phyloP scores from a whole-genome alignment of 73 alveolate genomes.

The Symbiodinium natans region DNA sequence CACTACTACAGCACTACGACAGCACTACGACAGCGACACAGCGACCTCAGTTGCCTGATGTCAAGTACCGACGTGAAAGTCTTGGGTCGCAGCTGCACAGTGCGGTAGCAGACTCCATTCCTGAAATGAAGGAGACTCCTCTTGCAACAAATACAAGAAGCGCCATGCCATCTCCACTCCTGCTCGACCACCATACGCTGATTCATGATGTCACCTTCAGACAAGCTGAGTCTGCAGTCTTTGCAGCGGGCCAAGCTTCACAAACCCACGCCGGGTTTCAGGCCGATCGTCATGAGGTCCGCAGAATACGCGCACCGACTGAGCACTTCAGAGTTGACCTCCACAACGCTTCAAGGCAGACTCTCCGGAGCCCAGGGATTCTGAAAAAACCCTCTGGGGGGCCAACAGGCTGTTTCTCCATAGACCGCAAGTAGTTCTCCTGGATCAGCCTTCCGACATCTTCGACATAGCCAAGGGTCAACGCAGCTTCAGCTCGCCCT shows the following conservation, averaged over 20 bases:
- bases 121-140: background rate
- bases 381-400: background rate
- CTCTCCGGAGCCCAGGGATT: no score
- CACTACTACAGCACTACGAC: no score
- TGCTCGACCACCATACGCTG: constrained; percentile 55
- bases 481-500: no score
- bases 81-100: constrained; percentile 61
- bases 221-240: no score
- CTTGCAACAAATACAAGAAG: no score
- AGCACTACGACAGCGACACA: no score
- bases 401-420: constrained; percentile 5
- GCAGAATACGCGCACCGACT: constrained; percentile 85
- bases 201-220: constrained; percentile 37
- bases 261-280: background rate
- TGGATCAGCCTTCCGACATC: constrained; percentile 36
- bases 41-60: no score
- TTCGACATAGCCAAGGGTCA: no score
- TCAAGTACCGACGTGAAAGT: no score
- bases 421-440: constrained; percentile 69
- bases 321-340: constrained; percentile 47
- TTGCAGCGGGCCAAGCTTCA: background rate
- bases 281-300: constrained; percentile 71
- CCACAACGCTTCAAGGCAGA: background rate
- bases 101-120: constrained; percentile 81
- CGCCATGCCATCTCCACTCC: background rate